Conservation (phyloP, 2,329 filamentous ascomycete species). For the Aspergillus spinulosporus region DNA sequence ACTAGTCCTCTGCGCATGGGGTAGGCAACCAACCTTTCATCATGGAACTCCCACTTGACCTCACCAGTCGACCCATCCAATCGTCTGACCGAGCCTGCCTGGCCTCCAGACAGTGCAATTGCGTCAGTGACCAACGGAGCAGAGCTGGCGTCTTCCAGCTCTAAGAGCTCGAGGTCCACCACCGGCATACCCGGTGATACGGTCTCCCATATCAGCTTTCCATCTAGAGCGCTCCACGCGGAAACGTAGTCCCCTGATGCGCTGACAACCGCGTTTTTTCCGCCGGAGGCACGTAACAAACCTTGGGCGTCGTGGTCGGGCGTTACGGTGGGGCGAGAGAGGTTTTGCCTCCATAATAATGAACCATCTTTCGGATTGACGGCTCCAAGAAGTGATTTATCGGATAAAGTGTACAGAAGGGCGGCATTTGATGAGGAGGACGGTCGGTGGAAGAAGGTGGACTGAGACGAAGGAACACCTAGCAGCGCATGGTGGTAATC, state of each 20-base stretch:
- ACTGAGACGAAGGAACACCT: constrained; percentile 75
- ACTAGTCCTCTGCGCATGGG: background rate
- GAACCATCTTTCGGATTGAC: constrained; percentile 84
- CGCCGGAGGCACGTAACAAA: constrained; percentile 71
- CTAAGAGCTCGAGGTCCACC: constrained; percentile 68
- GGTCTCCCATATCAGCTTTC: constrained; percentile 73
- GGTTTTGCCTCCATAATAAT: constrained; percentile 80
- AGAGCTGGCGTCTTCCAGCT: constrained; percentile 60
- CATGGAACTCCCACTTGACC: constrained; percentile 75
- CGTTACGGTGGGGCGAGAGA: constrained; percentile 51
- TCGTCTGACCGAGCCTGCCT: constrained; percentile 62
- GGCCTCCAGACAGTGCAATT: constrained; percentile 64
- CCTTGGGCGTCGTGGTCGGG: constrained; percentile 21
- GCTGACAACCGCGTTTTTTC: constrained; percentile 73
- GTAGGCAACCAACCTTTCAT: constrained; percentile 50
- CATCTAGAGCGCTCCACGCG: constrained; percentile 80
- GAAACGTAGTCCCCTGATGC: constrained; percentile 70
- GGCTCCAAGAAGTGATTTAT: constrained; percentile 79
- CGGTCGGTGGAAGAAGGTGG: constrained; percentile 94
- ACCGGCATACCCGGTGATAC: constrained; percentile 53
- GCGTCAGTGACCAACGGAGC: constrained; percentile 59
- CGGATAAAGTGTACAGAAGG: constrained; percentile 86
- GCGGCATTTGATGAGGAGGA: constrained; percentile 78
- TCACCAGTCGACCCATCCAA: constrained; percentile 71
- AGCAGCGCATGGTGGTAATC: constrained; percentile 93